Evolutionary conservation across 176 grass and related monocot genomes (phyloP), one percentile per base, ranked within the genome.

Genomic region (Olyra latifolia): DNA sequence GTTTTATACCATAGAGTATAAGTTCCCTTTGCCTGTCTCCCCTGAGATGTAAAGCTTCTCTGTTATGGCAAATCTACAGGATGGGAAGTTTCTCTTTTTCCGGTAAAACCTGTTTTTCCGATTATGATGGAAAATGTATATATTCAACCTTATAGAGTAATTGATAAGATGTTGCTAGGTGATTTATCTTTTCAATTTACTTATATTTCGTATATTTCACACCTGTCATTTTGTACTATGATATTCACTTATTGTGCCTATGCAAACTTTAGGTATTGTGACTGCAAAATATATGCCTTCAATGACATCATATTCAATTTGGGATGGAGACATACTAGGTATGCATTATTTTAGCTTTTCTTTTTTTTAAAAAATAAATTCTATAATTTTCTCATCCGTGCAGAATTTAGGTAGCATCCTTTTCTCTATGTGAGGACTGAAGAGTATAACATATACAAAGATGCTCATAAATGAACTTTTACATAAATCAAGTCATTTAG

Each of bases 201-300:
- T n/a, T n/a, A n/a, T n/a, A n/a, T n/a, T n/a, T n/a, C n/a, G 24
- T 47, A 27, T 62, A 49, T 35, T 62, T 81, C 53, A 22, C 69
- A 60, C 19, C 19, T 66, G 8, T 44, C 35, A 69, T 29, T 44
- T 77, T 75, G 27, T 46, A 35, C 35, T 75, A 39, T 75, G 17
- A 32, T 58, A n/a, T 45, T 81, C 72, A 12, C 55, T 64, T 65
- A 47, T 15, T 65, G 53, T 85, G 46, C 40, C 64, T 49, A 4
- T 65, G 30, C 17, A 40, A 79, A 71, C 52, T 74, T 60, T 57
- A 98, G 96, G 92, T 95, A 93, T 30, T 91, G 87, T 76, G 92
- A 95, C 57, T 80, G 62, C 81, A 98, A 98, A 80, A 89, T 98
- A 56, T 91, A 93, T 87, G 40, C 62, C 49, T 95, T 95, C 75